Evolutionary conservation across 805 yeast genomes (phyloP).

Genomic region (Cyberlindnera sargentensis): DNA sequence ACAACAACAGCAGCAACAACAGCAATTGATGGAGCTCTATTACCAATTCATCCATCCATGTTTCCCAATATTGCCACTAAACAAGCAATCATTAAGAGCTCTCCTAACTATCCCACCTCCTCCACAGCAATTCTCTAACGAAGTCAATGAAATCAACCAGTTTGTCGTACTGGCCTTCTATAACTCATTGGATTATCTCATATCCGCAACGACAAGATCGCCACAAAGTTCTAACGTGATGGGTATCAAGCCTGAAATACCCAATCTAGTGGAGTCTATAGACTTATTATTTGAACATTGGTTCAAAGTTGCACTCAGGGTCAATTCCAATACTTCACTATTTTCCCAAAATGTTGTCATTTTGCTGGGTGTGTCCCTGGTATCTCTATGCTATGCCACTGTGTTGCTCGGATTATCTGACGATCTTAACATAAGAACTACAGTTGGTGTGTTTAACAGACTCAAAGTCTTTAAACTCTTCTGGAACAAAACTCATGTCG

Average conservation of each 20-base stretch:
- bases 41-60: constrained; percentile 39
- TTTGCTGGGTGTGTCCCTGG: constrained; percentile 23
- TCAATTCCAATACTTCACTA: constrained; percentile 8
- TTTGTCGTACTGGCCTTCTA: constrained; percentile 15
- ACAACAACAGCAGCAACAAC: constrained; percentile 5
- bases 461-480: constrained; percentile 39
- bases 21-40: constrained; percentile 35
- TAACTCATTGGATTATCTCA: constrained; percentile 15
- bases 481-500: constrained; percentile 11
- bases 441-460: constrained; percentile 52
- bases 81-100: constrained; percentile 18
- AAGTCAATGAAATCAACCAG: constrained; percentile 13
- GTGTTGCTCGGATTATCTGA: constrained; percentile 54
- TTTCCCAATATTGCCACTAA: constrained; percentile 32
- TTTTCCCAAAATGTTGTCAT: constrained; percentile 11
- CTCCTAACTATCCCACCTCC: constrained; percentile 12
- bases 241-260: neutral
- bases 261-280: constrained; percentile 9
- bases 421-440: constrained; percentile 41
- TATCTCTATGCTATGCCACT: constrained; percentile 47
- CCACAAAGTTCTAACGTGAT: neutral
- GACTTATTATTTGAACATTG: constrained; percentile 9
- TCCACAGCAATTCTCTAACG: constrained; percentile 12
- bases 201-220: constrained; percentile 9
- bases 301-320: constrained; percentile 12